Evolutionary conservation across 495 filamentous ascomycete species (phyloP), one percentile per base, ranked within the genome.

Genomic region (Penicillium robsamsonii): DNA sequence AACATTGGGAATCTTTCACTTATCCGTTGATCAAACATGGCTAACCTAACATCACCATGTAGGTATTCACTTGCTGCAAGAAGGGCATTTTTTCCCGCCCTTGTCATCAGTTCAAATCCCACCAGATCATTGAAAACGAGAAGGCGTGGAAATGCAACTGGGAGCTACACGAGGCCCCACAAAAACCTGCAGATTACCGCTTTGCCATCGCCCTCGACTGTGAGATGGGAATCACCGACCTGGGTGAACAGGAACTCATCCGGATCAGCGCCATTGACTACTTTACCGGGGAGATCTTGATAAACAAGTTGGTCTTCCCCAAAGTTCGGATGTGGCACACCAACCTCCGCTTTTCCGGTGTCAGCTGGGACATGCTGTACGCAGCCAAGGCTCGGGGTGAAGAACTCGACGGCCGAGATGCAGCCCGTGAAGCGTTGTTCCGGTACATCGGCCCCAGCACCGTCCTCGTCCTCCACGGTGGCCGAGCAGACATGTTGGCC

Each of bases 131-230:
- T n/a, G 12, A 17, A 1, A 10, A 46, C 17, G 2, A 7, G 5
- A 6, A 48, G 29, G 17, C 29, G 0, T 29, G 22, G 25, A 24
- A 46, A 24, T 2, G 9, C 11, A 15, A n/a, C 10, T 49, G 31
- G 30, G 10, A 49, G 2, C 7, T 33, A 8, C 17, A 56, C 17
- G 35, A 48, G 31, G 53, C 58, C n/a, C 54, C 52, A 13, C 4
- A 20, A 20, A 11, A 20, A 1, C 33, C 31, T 15, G 29, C 18
- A 18, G 44, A 25, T 10, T 31, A 41, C 3, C 61, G 64, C 0
- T 58, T 46, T 5, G 74, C 72, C 2, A 64, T 81, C 7, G 76
- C 70, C 6, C 59, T 82, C n/a, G 75, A 79, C 62, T 81, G 79
- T 56, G 78, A 81, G 56, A 80, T 79, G 74, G 77, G 76, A 3